These are phyloP conservation scores for Cladophialophora chaetospira DNA, from an alignment of 2,329 filamentous ascomycete genomes.

Conservation along the genomic window DNA sequence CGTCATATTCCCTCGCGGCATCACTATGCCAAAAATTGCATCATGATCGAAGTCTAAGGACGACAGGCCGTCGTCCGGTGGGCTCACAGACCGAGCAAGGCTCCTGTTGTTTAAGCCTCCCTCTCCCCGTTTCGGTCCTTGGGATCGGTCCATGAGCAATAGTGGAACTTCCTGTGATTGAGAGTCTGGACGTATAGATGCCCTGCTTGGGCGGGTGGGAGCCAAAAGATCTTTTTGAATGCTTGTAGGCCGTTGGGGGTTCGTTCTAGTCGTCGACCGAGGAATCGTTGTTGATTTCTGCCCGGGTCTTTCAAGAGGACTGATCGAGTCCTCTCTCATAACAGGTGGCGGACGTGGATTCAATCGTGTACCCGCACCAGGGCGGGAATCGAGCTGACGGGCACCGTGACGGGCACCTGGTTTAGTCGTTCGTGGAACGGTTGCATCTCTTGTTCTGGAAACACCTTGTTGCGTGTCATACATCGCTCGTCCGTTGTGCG, in stretches of 20 bases:
- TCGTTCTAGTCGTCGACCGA: conserved; percentile 5
- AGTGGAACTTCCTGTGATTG: conserved; percentile 25
- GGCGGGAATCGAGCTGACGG: conserved; percentile 1
- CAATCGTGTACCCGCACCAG: conserved; percentile 1
- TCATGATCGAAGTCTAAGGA: conserved; percentile 23
- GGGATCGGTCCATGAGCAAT: conserved; percentile 20
- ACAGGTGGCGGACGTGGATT: conserved; percentile 8
- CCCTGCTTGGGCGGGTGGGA: not conserved
- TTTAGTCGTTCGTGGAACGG: conserved; percentile 23
- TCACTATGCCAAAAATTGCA: conserved; percentile 28
- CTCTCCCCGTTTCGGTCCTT: not conserved
- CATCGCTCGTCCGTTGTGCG: conserved; percentile 24
- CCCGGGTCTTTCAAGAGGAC: conserved; percentile 6
- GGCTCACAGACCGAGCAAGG: not conserved
- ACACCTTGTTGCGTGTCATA: conserved; percentile 26
- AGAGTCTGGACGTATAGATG: conserved; percentile 3
- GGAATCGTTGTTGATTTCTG: conserved; percentile 18
- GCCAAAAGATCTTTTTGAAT: not conserved
- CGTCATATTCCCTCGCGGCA: conserved; percentile 15
- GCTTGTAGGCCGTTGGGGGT: conserved; percentile 4
- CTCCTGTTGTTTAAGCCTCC: conserved; percentile 1
- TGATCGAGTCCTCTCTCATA: conserved; percentile 6
- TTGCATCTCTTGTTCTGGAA: conserved; percentile 27
- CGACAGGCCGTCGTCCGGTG: conserved; percentile 13
- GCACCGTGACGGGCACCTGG: conserved; percentile 13